Evolutionary conservation across 495 filamentous ascomycete species (phyloP), one percentile per base, ranked within the genome.

Genomic region (Xylaria bambusicola): DNA sequence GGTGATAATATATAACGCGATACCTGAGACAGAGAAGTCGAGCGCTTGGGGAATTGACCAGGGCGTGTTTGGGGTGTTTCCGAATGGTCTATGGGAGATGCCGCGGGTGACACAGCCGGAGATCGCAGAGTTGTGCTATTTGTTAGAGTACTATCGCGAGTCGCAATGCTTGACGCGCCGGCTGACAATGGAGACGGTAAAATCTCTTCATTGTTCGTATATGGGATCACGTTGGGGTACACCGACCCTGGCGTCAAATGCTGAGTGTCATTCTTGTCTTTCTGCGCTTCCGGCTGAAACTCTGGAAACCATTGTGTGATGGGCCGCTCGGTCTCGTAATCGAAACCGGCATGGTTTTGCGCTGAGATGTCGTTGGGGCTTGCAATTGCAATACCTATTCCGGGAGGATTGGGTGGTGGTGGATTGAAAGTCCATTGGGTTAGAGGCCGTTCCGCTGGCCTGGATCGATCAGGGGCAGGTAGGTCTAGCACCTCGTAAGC

Each of bases 371-470:
- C 41, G 5, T 55, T 38, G 10, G 41, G 50, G 17, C 36, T 21
- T 15, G 48, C 31, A 26, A 52, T 31, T 20, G 58, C 50, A 42
- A 60, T 36, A 2, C 41, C 33, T 40, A 40, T 48, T 20, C 50
- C 58, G 3, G 58, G 29, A 18, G 50, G 58, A 7, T 55, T 56
- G 0, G 58, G 50, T 12, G 51, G 41, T 12, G 41, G 50, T 18
- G 50, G 47, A 17, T 55, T 33, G 9, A 42, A 41, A 21, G 41
- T 10, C 73, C 73, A 74, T 56, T 74, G 71, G 15, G 71, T 73
- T n/a, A 66, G 51, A 24, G 66, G 68, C 44, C 63, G 69, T 1
- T 54, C 51, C 33, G 26, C 9, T 6, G 40, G 42, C 33, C 27
- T 70, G 62, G 24, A 59, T 52, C 10, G 63, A 63, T 49, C 54